Conservation (phyloP, 805 yeast genomes). For the Candida montana region DNA sequence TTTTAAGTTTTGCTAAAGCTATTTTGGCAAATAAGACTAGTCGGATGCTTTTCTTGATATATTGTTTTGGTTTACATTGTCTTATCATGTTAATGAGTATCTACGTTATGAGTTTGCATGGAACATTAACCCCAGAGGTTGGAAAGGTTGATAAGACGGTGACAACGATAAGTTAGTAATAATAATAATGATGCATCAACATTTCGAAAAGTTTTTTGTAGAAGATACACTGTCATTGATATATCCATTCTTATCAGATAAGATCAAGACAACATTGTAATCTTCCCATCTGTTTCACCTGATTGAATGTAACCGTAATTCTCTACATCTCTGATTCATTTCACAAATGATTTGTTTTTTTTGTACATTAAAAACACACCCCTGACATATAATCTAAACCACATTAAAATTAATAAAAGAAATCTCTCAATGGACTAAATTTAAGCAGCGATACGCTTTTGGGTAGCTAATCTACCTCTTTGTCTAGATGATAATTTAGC, state of each 20-base stretch:
- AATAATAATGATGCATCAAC: background rate
- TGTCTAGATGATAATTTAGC: slow-evolving; percentile 86
- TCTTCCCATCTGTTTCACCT: too few relatives aligned
- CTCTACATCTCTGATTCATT: background rate
- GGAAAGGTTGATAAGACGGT: slow-evolving; percentile 17
- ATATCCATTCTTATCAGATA: too few relatives aligned
- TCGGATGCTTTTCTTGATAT: slow-evolving; percentile 64
- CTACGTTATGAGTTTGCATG: slow-evolving; percentile 43
- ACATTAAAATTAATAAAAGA: slow-evolving; percentile 7
- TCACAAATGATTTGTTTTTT: slow-evolving; percentile 3
- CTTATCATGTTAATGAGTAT: slow-evolving; percentile 62
- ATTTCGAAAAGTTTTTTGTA: background rate
- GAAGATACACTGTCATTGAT: too few relatives aligned
- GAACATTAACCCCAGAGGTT: slow-evolving; percentile 40
- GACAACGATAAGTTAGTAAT: slow-evolving; percentile 1
- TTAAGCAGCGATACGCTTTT: slow-evolving; percentile 78
- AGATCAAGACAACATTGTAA: too few relatives aligned
- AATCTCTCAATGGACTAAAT: slow-evolving; percentile 4
- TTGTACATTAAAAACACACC: slow-evolving; percentile 14
- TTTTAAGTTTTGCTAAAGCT: slow-evolving; percentile 63
- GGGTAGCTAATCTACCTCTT: slow-evolving; percentile 84
- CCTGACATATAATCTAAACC: slow-evolving; percentile 8
- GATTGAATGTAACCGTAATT: too few relatives aligned
- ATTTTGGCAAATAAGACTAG: slow-evolving; percentile 71
- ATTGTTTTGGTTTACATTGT: slow-evolving; percentile 71